phyloP scores from a whole-genome alignment of 495 filamentous ascomycete genomes.

The Aspergillus funiculosus region DNA sequence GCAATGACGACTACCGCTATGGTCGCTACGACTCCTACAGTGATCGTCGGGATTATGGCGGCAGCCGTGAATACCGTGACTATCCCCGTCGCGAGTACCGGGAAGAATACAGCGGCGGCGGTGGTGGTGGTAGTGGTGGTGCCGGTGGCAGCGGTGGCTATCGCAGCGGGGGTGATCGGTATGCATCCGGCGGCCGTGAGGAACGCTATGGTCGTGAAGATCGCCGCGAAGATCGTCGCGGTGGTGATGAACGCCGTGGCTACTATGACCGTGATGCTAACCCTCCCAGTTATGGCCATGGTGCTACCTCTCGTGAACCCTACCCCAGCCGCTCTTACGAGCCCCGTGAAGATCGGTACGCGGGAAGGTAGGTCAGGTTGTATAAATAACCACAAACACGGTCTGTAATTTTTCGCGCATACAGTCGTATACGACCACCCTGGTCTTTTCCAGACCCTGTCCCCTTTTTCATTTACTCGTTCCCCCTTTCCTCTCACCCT shows the following conservation, averaged over 20 bases:
- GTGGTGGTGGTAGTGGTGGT: constrained; percentile 46
- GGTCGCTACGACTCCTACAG: constrained; percentile 55
- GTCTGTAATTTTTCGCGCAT: no score
- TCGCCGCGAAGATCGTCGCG: constrained; percentile 59
- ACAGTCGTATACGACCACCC: no score
- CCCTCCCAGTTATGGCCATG: constrained; percentile 38
- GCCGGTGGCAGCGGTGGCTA: constrained; percentile 39
- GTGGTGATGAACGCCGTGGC: constrained; percentile 43
- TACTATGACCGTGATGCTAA: constrained; percentile 44
- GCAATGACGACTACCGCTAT: constrained; percentile 39
- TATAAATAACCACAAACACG: no score
- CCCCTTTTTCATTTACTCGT: constrained; percentile 12
- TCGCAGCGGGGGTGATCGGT: constrained; percentile 53
- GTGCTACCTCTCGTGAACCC: constrained; percentile 29
- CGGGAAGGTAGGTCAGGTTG: constrained; percentile 38
- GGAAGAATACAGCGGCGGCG: constrained; percentile 45
- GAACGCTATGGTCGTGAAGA: constrained; percentile 65
- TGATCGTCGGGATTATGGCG: constrained; percentile 51
- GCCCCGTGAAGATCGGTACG: constrained; percentile 44
- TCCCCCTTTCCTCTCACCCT: constrained; percentile 12
- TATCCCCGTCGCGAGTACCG: constrained; percentile 49
- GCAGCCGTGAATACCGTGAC: constrained; percentile 54
- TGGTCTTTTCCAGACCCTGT: constrained; percentile 10
- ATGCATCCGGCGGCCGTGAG: constrained; percentile 53
- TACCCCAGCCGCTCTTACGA: constrained; percentile 55